Evolutionary conservation across 352 stramenopile species (phyloP), one percentile per base, ranked within the genome.

Genomic region (Pythium chondricola): DNA sequence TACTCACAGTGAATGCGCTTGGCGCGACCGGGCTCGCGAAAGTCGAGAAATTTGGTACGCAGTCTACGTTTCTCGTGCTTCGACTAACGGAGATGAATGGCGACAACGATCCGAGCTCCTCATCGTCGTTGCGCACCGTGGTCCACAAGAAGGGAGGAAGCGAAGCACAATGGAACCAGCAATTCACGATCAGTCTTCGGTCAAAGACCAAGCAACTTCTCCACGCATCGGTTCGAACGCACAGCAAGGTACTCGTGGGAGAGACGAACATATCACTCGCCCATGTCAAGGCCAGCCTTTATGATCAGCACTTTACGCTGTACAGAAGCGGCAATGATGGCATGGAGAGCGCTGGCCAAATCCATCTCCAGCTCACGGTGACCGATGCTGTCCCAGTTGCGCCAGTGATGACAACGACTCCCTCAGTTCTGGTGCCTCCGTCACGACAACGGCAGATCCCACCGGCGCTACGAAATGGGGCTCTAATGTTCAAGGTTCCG

Each of bases 81-180:
- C 63, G 60, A 18, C 21, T 89, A 30, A 66, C 61, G 46, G 47
- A 56, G 2, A 43, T 29, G 13, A 44, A 35, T 27, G 53, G 29
- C 0, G 37, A 56, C 24, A 48, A 43, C 18, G 61, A 22, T 18
- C 30, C 39, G 9, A 51, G 35, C 11, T 51, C 59, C 3, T 65
- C 51, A 6, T 67, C 56, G 9, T 58, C 68, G 41, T 60, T 87
- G 45, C 66, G 74, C 18, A 90, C 81, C 11, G 58, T 61, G 13
- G 29, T 88, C 17, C 77, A 88, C 62, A 90, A 88, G 64, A 91
- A 91, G 53, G 74, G 82, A 11, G 79, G 82, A 4, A 87, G 73
- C 25, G 79, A 93, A 37, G 79, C 82, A 9, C 74, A 88, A 41
- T 93, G 79, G 82, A 87, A 93, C 33, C 75, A 91, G 48, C 74